A percentile compares a stretch with the other conserved stretches of the same genome.
phyloP scores from a whole-genome alignment of 2,329 filamentous ascomycete genomes.

The Ophiostoma tasmaniense region DNA sequence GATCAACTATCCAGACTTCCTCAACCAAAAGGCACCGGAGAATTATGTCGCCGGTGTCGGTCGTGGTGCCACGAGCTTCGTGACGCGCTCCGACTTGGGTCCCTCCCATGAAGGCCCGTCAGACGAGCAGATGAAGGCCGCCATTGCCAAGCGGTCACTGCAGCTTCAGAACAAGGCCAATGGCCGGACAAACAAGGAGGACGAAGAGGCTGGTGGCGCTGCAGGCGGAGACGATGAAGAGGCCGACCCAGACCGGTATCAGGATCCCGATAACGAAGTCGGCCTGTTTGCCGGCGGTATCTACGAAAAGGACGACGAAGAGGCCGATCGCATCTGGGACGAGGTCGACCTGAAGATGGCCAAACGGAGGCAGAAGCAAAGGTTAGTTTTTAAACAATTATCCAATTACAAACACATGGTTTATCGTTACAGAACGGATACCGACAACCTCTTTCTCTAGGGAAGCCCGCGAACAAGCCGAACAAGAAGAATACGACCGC shows the following conservation, averaged over 20 bases:
- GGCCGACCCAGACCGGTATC: constrained; percentile 58
- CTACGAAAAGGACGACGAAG: constrained; percentile 96
- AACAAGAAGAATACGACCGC: constrained; percentile 89
- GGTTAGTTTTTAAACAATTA: no score
- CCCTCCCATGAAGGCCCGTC: constrained; percentile 91
- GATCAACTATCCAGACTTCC: constrained; percentile 55
- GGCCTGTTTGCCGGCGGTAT: constrained; percentile 91
- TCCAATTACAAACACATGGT: no score
- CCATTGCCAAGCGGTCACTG: constrained; percentile 85
- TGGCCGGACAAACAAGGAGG: constrained; percentile 49
- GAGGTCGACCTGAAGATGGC: constrained; percentile 98
- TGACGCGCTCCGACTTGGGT: constrained; percentile 90
- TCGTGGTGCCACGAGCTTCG: constrained; percentile 96
- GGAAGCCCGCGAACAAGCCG: constrained; percentile 86
- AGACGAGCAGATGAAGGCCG: constrained; percentile 97
- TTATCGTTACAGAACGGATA: constrained; percentile 37
- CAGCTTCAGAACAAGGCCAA: constrained; percentile 49
- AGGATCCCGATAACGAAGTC: constrained; percentile 95
- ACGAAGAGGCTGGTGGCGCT: constrained; percentile 43
- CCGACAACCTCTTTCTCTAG: constrained; percentile 56
- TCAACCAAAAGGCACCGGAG: constrained; percentile 75
- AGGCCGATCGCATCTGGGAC: constrained; percentile 92
- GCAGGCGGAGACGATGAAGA: constrained; percentile 55
- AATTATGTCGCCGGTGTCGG: constrained; percentile 94
- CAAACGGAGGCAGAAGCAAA: constrained; percentile 72